phyloP scores from a whole-genome alignment of 2,329 filamentous ascomycete genomes.

The Talaromyces funiculosus region DNA sequence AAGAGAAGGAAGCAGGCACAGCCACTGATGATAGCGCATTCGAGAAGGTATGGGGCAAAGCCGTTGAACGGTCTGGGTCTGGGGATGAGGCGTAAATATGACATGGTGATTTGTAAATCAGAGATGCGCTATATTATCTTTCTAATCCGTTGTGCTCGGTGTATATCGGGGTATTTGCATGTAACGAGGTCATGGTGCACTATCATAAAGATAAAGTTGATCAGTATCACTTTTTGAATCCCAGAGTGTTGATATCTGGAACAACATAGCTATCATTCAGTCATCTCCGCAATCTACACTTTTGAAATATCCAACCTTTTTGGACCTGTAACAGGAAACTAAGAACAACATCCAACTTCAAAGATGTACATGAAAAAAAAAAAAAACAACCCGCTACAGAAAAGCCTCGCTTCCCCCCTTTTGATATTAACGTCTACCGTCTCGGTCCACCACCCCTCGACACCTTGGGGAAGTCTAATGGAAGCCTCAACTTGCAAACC shows the following conservation, averaged over 20 bases:
- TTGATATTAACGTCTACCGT: background rate
- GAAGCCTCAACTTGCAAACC: slow-evolving; percentile 68
- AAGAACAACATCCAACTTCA: background rate
- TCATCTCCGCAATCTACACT: background rate
- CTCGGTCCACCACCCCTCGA: slow-evolving; percentile 23
- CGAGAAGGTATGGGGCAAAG: slow-evolving; percentile 35
- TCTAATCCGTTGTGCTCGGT: background rate
- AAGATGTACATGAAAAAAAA: background rate
- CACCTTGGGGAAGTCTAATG: slow-evolving; percentile 73
- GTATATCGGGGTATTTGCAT: background rate
- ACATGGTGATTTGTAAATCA: background rate
- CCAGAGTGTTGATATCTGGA: background rate
- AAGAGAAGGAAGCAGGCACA: background rate
- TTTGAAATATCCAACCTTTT: background rate
- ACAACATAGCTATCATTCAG: too few species aligned
- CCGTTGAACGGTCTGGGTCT: slow-evolving; percentile 19
- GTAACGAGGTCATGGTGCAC: background rate
- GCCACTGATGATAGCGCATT: slow-evolving; percentile 24
- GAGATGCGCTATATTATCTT: background rate
- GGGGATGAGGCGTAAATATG: slow-evolving; percentile 8
- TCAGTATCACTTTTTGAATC: too few species aligned
- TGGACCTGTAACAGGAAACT: background rate
- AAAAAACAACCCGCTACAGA: background rate
- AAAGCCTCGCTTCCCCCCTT: background rate
- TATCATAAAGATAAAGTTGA: background rate